Evolutionary conservation across 2,329 filamentous ascomycete species (phyloP).

Genomic region (Lasiodiplodia gonubiensis): DNA sequence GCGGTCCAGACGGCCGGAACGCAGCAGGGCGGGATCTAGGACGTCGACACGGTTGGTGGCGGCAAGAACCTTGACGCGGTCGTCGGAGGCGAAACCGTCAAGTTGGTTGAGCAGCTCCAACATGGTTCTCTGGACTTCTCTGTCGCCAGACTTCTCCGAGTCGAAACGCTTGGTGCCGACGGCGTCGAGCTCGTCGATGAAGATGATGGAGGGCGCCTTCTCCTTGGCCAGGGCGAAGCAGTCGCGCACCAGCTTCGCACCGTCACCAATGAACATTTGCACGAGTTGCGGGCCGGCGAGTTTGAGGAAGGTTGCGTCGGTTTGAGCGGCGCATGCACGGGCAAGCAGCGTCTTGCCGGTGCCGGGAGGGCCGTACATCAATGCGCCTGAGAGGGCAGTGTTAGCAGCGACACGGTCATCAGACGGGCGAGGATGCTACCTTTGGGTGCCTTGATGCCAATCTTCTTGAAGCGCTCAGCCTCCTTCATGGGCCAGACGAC

Average conservation of each 20-base stretch:
- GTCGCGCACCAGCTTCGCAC: constrained; percentile 95
- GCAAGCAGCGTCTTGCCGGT: constrained; percentile 92
- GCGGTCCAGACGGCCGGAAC: constrained; percentile 88
- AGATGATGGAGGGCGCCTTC: constrained; percentile 98
- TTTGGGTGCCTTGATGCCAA: constrained; percentile 98
- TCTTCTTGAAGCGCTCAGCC: constrained; percentile 98
- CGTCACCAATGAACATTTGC: constrained; percentile 99
- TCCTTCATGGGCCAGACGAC: constrained; percentile 99
- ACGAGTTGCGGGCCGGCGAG: constrained; percentile 96
- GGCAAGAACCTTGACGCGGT: constrained; percentile 93
- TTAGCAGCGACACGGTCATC: constrained; percentile 27
- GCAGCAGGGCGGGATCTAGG: constrained; percentile 86
- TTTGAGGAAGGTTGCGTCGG: constrained; percentile 98
- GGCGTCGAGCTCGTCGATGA: constrained; percentile 97
- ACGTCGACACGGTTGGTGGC: constrained; percentile 96
- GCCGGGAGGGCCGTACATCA: constrained; percentile 96
- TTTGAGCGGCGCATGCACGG: constrained; percentile 95
- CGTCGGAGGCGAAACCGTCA: constrained; percentile 95
- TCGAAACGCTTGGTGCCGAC: constrained; percentile 99
- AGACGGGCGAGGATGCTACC: constrained; percentile 66
- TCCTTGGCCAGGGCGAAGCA: constrained; percentile 98
- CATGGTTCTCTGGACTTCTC: constrained; percentile 99
- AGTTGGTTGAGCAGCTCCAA: constrained; percentile 97
- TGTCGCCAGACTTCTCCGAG: constrained; percentile 95
- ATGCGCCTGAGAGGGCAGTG: constrained; percentile 67